Base-by-base conservation (phyloP, 225 moss, liverwort and hornwort genomes). In the Anthoceros angustus region DNA sequence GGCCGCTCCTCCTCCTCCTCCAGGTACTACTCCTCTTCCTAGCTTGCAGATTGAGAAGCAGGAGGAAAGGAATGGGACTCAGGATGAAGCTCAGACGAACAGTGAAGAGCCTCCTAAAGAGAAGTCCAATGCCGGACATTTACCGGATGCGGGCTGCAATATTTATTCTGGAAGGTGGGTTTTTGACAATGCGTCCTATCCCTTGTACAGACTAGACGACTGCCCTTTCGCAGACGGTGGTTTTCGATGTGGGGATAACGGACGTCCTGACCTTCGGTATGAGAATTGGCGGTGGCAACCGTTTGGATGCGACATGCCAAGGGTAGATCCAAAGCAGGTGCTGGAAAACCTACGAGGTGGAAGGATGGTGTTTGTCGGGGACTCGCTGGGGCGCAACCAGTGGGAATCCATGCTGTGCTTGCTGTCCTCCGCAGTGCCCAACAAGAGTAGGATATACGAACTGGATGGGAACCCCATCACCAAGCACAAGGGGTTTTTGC, bases 381-480 rank as follows among this genome's bases (percentile, higher is more conserved):
- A 93, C 64, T 93, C 93, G 0, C 74, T 93, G 21, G 93, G 93
- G 2, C 74, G 93, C 45, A 93, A 93, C 78, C 80, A 90, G n/a
- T 93, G 93, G 93, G 93, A 93, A 75, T 87, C 89, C 0, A 77
- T 93, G 89, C 25, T 93, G 64, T 93, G 93, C 77, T 83, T 93
- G 86, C 68, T 93, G 40, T 76, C 87, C 0, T 74, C 74, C 43
- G 89, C 61, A 5, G 84, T 93, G 62, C 18, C 67, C 2, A 71
- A 90, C 79, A 86, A 86, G 64, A 73, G 76, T 0, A 69, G 80
- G 1, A 76, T 93, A 4, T 87, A 80, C n/a, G 93, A 93, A 73
- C 72, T 80, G 7, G 79, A 79, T 5, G 87, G 90, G 0, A 76
- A 84, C 67, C 12, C 77, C 14, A 93, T 93, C 20, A 71, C 74